Evolutionary conservation across 805 yeast genomes (phyloP).

Genomic region (Zygosaccharomyces lentus): DNA sequence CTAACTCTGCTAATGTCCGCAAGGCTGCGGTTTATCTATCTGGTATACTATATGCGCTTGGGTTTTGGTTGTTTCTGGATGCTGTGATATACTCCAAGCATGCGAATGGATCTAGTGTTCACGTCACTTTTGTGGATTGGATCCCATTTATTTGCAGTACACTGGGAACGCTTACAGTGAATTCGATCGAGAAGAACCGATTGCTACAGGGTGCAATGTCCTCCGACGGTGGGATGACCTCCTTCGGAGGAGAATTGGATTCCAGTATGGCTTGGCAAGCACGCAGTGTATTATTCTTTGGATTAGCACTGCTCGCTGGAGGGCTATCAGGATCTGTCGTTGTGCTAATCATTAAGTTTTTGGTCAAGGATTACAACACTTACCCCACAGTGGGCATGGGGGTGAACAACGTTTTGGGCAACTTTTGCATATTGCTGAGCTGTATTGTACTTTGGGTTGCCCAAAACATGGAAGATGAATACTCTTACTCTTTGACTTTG

Average conservation of each 20-base stretch:
- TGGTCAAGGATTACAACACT: slow-evolving; percentile 64
- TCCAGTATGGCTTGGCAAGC: slow-evolving; percentile 86
- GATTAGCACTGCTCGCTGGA: slow-evolving; percentile 89
- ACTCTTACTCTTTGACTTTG: slow-evolving; percentile 82
- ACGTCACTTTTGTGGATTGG: slow-evolving; percentile 93
- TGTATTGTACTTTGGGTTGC: slow-evolving; percentile 89
- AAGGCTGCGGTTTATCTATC: slow-evolving; percentile 72
- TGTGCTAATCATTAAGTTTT: slow-evolving; percentile 78
- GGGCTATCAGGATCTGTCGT: slow-evolving; percentile 91
- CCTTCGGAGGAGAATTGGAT: slow-evolving; percentile 35
- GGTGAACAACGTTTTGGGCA: slow-evolving; percentile 76
- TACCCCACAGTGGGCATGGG: slow-evolving; percentile 96
- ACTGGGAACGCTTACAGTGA: slow-evolving; percentile 78
- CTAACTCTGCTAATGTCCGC: slow-evolving; percentile 66
- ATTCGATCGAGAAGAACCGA: slow-evolving; percentile 42
- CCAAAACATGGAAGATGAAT: slow-evolving; percentile 94
- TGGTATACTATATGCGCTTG: slow-evolving; percentile 75
- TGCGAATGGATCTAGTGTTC: slow-evolving; percentile 79
- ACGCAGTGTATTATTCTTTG: slow-evolving; percentile 80
- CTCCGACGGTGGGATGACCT: slow-evolving; percentile 34
- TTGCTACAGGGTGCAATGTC: slow-evolving; percentile 38
- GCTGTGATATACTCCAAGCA: slow-evolving; percentile 82
- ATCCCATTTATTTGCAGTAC: slow-evolving; percentile 86
- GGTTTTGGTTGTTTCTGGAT: slow-evolving; percentile 86
- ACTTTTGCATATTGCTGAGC: slow-evolving; percentile 77